A percentile compares a stretch with the other conserved stretches of the same genome.
phyloP scores from a whole-genome alignment of 129 eudicot genomes.

The Pseudognaphalium luteoalbum region DNA sequence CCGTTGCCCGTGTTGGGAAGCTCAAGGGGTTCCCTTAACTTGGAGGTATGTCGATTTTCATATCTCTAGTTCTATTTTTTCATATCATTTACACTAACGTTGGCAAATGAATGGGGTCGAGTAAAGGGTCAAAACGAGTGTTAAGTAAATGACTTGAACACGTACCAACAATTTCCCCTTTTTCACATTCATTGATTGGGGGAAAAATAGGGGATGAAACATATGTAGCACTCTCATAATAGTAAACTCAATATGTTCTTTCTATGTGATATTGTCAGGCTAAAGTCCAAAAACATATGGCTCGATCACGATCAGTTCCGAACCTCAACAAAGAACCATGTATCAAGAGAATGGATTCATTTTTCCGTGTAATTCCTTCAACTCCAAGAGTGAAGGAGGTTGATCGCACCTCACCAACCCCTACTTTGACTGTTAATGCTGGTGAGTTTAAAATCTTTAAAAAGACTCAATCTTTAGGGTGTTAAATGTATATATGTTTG shows the following conservation, averaged over 20 bases:
- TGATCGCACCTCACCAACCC: constrained; percentile 34
- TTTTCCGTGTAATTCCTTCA: constrained; percentile 82
- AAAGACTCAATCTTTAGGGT: background rate
- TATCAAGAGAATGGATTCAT: constrained; percentile 59
- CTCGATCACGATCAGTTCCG: constrained; percentile 77
- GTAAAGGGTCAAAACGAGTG: background rate
- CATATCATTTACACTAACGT: background rate
- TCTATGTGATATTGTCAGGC: constrained; percentile 38
- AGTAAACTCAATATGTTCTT: background rate
- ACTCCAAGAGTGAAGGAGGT: constrained; percentile 66
- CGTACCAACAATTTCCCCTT: background rate
- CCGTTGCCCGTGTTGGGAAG: constrained; percentile 45
- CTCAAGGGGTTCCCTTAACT: constrained; percentile 27
- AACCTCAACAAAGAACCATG: constrained; percentile 47
- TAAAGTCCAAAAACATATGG: constrained; percentile 48
- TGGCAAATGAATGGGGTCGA: background rate
- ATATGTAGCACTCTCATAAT: background rate
- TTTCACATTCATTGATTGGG: background rate
- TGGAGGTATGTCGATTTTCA: constrained; percentile 26
- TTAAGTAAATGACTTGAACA: background rate
- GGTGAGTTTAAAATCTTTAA: constrained; percentile 41
- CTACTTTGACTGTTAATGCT: constrained; percentile 38
- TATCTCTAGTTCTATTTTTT: background rate
- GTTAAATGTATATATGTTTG: background rate
- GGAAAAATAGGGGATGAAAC: background rate